phyloP scores from a whole-genome alignment of 2,329 filamentous ascomycete species.

The Decorospora gaudefroyi region DNA sequence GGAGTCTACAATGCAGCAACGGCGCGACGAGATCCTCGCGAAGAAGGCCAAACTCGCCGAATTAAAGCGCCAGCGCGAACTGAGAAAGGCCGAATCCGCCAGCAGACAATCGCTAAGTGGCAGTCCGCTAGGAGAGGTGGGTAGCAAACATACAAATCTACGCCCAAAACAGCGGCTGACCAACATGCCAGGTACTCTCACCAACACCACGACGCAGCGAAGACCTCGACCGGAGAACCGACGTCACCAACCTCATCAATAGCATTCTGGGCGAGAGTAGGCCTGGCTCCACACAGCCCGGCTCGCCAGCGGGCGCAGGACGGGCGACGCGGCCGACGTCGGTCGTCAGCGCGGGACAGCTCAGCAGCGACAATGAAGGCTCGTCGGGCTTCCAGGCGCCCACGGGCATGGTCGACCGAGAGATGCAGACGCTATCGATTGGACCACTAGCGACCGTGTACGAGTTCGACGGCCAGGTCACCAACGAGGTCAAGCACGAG shows the following conservation, averaged over 20 bases:
- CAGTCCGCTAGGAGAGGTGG: conserved; percentile 71
- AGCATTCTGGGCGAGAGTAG: conserved; percentile 79
- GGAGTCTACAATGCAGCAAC: conserved; percentile 69
- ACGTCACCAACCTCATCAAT: conserved; percentile 83
- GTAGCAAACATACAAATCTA: conserved; percentile 3
- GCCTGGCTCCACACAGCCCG: conserved; percentile 67
- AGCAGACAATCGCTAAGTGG: conserved; percentile 66
- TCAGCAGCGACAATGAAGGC: conserved; percentile 69
- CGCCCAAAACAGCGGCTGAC: conserved; percentile 14
- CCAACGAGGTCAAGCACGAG: conserved; percentile 67
- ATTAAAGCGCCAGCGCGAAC: conserved; percentile 88
- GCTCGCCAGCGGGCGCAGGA: conserved; percentile 49
- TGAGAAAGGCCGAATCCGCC: conserved; percentile 73
- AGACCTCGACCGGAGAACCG: conserved; percentile 65
- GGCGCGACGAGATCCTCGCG: conserved; percentile 92
- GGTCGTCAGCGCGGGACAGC: conserved; percentile 77
- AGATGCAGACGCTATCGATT: conserved; percentile 73
- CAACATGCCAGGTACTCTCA: conserved; percentile 62
- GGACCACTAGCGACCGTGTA: conserved; percentile 75
- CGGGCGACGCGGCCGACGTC: conserved; percentile 79
- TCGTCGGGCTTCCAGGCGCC: conserved; percentile 30
- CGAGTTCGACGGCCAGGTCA: conserved; percentile 76
- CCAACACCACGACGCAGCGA: conserved; percentile 69
- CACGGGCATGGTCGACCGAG: conserved; percentile 42
- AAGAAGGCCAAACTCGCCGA: conserved; percentile 98